Evolutionary conservation across 306 rosid genomes (phyloP).

Genomic region (Sphenostylis stenocarpa): DNA sequence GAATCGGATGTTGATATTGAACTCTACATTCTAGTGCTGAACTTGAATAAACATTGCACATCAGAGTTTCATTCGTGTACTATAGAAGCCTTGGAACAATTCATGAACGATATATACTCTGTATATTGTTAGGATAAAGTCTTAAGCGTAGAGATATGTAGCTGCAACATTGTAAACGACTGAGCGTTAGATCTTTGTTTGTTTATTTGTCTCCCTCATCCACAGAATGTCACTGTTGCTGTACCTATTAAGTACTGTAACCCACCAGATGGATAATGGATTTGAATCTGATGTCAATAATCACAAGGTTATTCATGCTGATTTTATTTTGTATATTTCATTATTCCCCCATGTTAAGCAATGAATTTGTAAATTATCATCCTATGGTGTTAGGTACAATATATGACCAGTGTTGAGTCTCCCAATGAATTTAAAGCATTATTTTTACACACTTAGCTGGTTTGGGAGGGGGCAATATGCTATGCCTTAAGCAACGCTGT

Average conservation of each 20-base stretch:
- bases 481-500: not conserved
- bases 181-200: slow-evolving; percentile 7
- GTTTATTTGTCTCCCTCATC: not conserved
- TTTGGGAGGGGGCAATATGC: slow-evolving; percentile 21
- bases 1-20: slow-evolving; percentile 32
- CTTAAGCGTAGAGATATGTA: not conserved
- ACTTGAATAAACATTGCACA: slow-evolving; percentile 2
- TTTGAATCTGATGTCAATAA: not conserved
- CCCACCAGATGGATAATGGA: slow-evolving; percentile 1
- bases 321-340: not conserved
- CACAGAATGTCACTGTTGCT: not conserved
- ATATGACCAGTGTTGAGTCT: not conserved
- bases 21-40: not conserved
- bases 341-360: not conserved
- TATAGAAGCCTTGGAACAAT: not conserved
- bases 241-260: not conserved
- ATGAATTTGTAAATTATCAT: slow-evolving; percentile 1
- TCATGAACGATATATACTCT: not conserved
- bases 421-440: not conserved
- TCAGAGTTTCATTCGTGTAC: slow-evolving; percentile 1
- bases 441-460: not conserved
- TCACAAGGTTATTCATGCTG: not conserved
- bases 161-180: slow-evolving; percentile 16
- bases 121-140: not conserved
- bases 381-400: not conserved